Evolutionary conservation across 345 rosid genomes (phyloP).

Genomic region (Noccaea bulbosa): DNA sequence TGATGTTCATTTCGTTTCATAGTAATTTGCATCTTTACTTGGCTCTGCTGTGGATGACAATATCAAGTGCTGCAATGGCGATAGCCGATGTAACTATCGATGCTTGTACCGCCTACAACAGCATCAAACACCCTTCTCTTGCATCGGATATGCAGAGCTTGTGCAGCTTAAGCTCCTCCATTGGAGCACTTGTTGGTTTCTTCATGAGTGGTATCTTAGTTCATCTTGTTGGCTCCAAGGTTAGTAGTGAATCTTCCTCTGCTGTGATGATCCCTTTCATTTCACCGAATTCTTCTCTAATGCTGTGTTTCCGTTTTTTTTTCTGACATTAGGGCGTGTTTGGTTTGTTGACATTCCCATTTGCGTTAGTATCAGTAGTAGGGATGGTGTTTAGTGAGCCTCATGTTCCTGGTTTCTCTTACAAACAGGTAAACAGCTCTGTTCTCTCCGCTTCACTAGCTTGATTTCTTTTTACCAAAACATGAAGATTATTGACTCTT

Average conservation of each 20-base stretch:
- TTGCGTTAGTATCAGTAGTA: slow-evolving; percentile 60
- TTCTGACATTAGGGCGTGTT: slow-evolving; percentile 67
- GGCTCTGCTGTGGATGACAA: slow-evolving; percentile 69
- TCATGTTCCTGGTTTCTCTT: slow-evolving; percentile 52
- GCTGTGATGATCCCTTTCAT: background rate
- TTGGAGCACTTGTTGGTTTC: slow-evolving; percentile 82
- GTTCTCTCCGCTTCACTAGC: background rate
- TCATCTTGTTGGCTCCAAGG: slow-evolving; percentile 89
- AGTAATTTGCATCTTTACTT: slow-evolving; percentile 69
- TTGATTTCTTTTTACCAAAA: background rate
- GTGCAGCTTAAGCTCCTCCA: slow-evolving; percentile 72
- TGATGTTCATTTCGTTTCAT: slow-evolving; percentile 69
- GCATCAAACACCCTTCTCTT: slow-evolving; percentile 69
- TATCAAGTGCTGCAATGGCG: slow-evolving; percentile 78
- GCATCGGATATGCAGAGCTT: slow-evolving; percentile 96
- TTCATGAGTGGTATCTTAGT: slow-evolving; percentile 82
- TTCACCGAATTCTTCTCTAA: background rate
- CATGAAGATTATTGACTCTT: slow-evolving; percentile 20
- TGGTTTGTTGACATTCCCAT: slow-evolving; percentile 74
- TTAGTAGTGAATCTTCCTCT: slow-evolving; percentile 33
- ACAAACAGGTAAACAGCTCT: slow-evolving; percentile 58
- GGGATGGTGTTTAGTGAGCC: slow-evolving; percentile 72
- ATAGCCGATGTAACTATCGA: slow-evolving; percentile 94
- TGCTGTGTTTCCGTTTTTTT: slow-evolving; percentile 33
- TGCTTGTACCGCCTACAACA: slow-evolving; percentile 92